These are phyloP conservation scores for Yarrowia yakushimensis DNA, from an alignment of 805 yeast genomes.

Conservation along the genomic window DNA sequence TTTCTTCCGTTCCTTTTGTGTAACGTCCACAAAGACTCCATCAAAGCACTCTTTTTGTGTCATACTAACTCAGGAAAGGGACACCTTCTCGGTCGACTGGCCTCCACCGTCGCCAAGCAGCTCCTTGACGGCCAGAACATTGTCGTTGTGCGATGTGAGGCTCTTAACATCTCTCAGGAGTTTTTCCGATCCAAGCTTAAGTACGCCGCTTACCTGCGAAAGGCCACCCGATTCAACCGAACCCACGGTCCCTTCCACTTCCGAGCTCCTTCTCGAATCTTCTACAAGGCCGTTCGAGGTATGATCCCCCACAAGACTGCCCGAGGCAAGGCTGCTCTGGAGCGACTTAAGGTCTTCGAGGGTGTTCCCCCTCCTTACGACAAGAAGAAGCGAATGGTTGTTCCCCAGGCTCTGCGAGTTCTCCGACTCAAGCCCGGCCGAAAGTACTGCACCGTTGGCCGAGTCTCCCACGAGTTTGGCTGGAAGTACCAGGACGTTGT, in stretches of 20 bases:
- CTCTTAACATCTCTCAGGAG: constrained; percentile 98
- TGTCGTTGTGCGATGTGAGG: constrained; percentile 94
- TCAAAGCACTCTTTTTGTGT: too few species aligned
- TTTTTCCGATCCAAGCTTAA: constrained; percentile 99
- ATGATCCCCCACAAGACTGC: constrained; percentile 99
- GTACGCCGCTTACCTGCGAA: constrained; percentile 99
- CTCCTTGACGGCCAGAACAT: constrained; percentile 96
- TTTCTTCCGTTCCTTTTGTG: too few species aligned
- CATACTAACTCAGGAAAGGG: constrained; percentile 64
- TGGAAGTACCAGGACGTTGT: constrained; percentile 99
- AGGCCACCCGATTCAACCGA: constrained; percentile 98
- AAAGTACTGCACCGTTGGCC: constrained; percentile 98
- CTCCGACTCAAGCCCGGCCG: constrained; percentile 99
- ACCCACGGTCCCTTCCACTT: constrained; percentile 99
- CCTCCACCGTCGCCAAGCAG: constrained; percentile 98
- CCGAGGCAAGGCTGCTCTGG: constrained; percentile 99
- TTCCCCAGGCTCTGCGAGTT: constrained; percentile 99
- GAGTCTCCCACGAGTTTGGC: constrained; percentile 94
- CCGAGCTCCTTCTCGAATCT: constrained; percentile 99
- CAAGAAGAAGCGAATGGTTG: constrained; percentile 99
- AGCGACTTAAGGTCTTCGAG: constrained; percentile 98
- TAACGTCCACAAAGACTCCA: too few species aligned
- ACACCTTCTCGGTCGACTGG: constrained; percentile 99
- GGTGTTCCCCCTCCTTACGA: constrained; percentile 99
- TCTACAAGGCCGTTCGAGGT: constrained; percentile 99